Evolutionary conservation across 306 rosid genomes (phyloP), one percentile per base, ranked within the genome.

Genomic region (Lagenaria siceraria): DNA sequence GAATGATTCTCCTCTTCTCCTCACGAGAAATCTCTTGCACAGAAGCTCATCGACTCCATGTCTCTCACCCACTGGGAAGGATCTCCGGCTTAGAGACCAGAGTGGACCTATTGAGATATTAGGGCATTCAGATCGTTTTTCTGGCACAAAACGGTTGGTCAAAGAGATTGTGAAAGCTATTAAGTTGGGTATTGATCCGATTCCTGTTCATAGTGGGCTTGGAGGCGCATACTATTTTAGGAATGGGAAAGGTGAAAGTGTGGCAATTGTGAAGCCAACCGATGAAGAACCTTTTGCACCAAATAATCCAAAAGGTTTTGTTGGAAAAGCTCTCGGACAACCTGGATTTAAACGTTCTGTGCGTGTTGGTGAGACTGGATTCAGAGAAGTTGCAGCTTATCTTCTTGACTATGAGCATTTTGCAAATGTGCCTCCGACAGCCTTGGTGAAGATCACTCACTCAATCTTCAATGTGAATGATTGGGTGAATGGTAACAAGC

Each of bases 231-330:
- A 96, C 81, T 96, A 89, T 84, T 96, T 96, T 68, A 83, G 90
- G 81, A 88, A 96, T 75, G 78, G 82, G 49, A 75, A 69, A 53
- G 91, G 98, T 83, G 92, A 96, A 21, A 86, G 90, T 82, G 97
- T 88, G 46, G 97, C 98, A 1, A 90, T 96, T 82, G 99, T 96
- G 84, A 96, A 96, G 82, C 99, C 99, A 11, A 96, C 98, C 0
- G 99, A 96, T 83, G 99, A 96, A 82, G 99, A 96, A 74, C 99
- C 99, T 80, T 96, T 90, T 83, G 99, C 99, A 2, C 99, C 99
- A 0, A 96, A 96, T 79, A 96, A 96, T 80, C 99, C 99, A 0
- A 96, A 96, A 78, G 99, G 99, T 8, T 96, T 92, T 84, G 91
- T 96, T 18, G 99, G 98, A 14, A 96, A 90, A 78, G 90, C 98